Evolutionary conservation across 495 filamentous ascomycete genomes (phyloP).

Genomic region (Lophiostoma macrostomum): DNA sequence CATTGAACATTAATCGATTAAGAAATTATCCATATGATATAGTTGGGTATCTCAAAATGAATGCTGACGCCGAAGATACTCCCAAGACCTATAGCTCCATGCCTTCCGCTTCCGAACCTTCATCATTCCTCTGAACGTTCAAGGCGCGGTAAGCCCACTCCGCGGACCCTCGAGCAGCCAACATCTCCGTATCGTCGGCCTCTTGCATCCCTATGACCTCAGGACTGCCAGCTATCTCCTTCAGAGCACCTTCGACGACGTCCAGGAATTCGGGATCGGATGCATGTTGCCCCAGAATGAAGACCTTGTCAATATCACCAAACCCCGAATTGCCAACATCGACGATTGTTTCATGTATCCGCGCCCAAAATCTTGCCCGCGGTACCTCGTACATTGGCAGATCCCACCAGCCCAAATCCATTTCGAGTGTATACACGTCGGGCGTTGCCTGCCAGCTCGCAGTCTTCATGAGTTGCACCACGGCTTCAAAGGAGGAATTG

Average conservation of each 20-base stretch:
- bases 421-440: not conserved
- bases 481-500: not conserved
- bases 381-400: constrained; percentile 6
- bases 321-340: not conserved
- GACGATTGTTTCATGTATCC: constrained; percentile 3
- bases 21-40: no score
- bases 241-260: constrained; percentile 1
- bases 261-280: constrained; percentile 1
- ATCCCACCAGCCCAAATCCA: not conserved
- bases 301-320: not conserved
- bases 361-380: constrained; percentile 5
- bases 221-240: no score
- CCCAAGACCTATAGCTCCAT: no score
- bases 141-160: no score
- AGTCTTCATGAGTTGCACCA: not conserved
- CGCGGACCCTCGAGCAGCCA: constrained; percentile 6
- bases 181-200: no score
- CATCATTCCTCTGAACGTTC: no score
- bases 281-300: constrained; percentile 1
- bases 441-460: not conserved
- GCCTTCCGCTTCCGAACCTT: no score
- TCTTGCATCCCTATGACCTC: no score
- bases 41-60: no score
- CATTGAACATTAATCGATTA: no score
- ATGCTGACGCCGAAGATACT: no score